Conservation (phyloP, 192 early-diverging fungal genomes). For the Mortierella antarctica region DNA sequence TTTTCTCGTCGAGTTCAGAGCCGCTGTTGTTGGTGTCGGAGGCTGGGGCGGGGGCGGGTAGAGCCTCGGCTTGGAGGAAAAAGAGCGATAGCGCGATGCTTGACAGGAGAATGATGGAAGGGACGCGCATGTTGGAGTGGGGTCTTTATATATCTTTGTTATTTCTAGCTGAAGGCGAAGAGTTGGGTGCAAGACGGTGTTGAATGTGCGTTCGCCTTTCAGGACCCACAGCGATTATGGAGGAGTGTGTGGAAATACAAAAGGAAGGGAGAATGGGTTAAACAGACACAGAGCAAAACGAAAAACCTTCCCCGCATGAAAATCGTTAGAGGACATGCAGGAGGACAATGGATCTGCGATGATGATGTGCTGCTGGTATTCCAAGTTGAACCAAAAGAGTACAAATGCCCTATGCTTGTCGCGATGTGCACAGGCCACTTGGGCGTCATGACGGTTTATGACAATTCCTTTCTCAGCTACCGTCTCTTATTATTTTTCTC, state of each 20-base stretch:
- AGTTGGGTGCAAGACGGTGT: no score
- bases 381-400: no score
- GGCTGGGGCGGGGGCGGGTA: not conserved
- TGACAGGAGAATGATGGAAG: constrained; percentile 18
- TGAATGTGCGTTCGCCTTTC: not conserved
- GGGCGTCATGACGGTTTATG: no score
- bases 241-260: not conserved
- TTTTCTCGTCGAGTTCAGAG: not conserved
- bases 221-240: not conserved
- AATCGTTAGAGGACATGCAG: not conserved
- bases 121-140: constrained; percentile 11
- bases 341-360: no score
- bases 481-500: no score
- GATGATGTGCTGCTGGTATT: no score
- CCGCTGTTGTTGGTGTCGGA: not conserved
- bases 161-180: no score
- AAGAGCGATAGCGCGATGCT: constrained; percentile 26
- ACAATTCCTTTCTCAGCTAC: no score
- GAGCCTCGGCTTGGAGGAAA: not conserved
- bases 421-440: no score
- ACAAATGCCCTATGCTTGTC: no score
- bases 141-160: not conserved
- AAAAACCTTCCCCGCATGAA: no score
- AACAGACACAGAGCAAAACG: not conserved
- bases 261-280: not conserved